Evolutionary conservation across 78 protist genomes (phyloP), one percentile per base, ranked within the genome.

Genomic region (Monosiga brevicollis): DNA sequence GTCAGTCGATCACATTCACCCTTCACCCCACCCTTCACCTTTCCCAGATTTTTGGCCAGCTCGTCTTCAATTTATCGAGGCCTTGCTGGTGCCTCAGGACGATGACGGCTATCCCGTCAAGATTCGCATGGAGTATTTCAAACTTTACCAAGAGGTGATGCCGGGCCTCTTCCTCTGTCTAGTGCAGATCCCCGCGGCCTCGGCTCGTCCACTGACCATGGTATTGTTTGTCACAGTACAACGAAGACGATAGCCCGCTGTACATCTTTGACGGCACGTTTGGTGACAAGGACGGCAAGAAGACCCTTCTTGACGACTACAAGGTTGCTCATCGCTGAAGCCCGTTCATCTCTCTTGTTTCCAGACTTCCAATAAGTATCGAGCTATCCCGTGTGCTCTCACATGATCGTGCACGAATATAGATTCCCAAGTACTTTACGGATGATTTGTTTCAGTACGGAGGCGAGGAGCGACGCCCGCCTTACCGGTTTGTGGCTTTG

Each of bases 231-330:
- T 71, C 37, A 29, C 37, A 24, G 62, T 49, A 10, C 20, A 9
- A n/a, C 34, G 0, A 2, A 0, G 93, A 90, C 74, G 93, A 90
- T 39, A 23, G 38, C 29, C 93, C 93, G n/a, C 83, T 86, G 3
- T 90, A 90, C 75, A 36, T 89, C 36, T 90, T 90, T 71, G 93
- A 90, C 72, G 36, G 82, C 34, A 0, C 76, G 11, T 82, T 91
- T 32, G 80, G 82, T 35, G 86, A 82, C 29, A 38, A 49, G 42
- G 35, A 23, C 0, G 62, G 34, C 62, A 73, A 71, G 10, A 76
- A 42, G 40, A 25, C 0, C 24, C 55, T 88, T 1, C 73, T 75
- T 24, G 75, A 0, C 32, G 89, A 88, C 75, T 88, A 77, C 62
- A 37, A 1, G 26, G 78, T n/a, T n/a, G n/a, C n/a, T n/a, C n/a